phyloP scores from a whole-genome alignment of 2,329 filamentous ascomycete species.

The Fusarium nygamai region DNA sequence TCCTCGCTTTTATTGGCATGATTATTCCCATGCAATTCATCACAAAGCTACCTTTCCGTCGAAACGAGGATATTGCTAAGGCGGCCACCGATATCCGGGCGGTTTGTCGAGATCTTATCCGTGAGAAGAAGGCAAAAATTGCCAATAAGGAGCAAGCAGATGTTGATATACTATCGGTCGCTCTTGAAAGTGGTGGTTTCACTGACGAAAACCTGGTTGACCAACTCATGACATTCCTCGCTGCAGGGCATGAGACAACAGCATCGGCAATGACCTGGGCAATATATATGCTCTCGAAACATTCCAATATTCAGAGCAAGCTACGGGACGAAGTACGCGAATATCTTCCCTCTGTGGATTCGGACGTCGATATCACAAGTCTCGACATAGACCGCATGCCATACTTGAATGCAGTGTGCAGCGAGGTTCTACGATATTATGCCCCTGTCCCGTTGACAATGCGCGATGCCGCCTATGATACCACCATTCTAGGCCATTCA shows the following conservation, averaged over 20 bases:
- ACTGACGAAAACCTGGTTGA: constrained; percentile 83
- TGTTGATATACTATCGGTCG: constrained; percentile 82
- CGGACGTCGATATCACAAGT: constrained; percentile 49
- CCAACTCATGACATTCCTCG: constrained; percentile 91
- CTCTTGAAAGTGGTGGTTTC: constrained; percentile 79
- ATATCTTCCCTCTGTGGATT: constrained; percentile 62
- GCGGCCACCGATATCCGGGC: constrained; percentile 69
- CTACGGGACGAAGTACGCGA: constrained; percentile 75
- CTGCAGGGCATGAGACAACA: constrained; percentile 84
- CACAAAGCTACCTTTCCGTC: constrained; percentile 71
- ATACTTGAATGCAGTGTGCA: constrained; percentile 82
- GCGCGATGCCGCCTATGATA: constrained; percentile 72
- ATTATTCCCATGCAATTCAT: constrained; percentile 73
- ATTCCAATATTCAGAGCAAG: constrained; percentile 71
- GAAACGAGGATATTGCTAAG: constrained; percentile 71
- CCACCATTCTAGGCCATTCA: constrained; percentile 69
- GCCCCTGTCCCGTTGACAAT: constrained; percentile 77
- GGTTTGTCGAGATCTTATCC: constrained; percentile 75
- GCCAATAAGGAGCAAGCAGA: constrained; percentile 60
- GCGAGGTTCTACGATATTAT: constrained; percentile 79
- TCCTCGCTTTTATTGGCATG: constrained; percentile 68
- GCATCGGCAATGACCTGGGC: constrained; percentile 81
- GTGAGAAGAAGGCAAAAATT: constrained; percentile 70
- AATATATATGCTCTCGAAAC: constrained; percentile 72
- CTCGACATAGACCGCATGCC: constrained; percentile 75